phyloP scores from a whole-genome alignment of 495 filamentous ascomycete genomes.

The Tricharina praecox region DNA sequence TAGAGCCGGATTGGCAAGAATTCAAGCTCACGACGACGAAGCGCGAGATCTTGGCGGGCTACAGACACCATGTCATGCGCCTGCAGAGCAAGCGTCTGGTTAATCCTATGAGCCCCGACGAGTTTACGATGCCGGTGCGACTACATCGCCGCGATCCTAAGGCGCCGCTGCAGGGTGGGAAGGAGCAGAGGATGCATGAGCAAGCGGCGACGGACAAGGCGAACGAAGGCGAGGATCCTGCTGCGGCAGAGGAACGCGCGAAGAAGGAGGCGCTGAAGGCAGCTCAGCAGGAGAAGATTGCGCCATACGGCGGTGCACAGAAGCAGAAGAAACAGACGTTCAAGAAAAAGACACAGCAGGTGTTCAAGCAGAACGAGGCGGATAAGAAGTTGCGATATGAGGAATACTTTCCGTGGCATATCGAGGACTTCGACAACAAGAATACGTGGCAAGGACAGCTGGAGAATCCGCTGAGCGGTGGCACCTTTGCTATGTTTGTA shows the following conservation, averaged over 20 bases:
- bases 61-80: slow-evolving; percentile 73
- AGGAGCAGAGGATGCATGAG: slow-evolving; percentile 33
- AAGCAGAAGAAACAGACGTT: slow-evolving; percentile 46
- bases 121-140: slow-evolving; percentile 75
- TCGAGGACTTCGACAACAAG: slow-evolving; percentile 90
- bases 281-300: slow-evolving; percentile 72
- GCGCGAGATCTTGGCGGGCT: slow-evolving; percentile 54
- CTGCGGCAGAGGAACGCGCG: slow-evolving; percentile 44
- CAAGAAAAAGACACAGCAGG: slow-evolving; percentile 61
- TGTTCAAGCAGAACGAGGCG: slow-evolving; percentile 48
- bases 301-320: slow-evolving; percentile 44
- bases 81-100: slow-evolving; percentile 47
- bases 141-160: slow-evolving; percentile 82
- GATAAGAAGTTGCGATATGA: slow-evolving; percentile 83
- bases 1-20: slow-evolving; percentile 9
- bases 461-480: slow-evolving; percentile 64
- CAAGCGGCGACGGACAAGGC: slow-evolving; percentile 28
- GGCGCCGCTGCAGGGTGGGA: slow-evolving; percentile 39
- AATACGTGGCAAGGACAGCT: slow-evolving; percentile 86
- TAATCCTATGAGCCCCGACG: slow-evolving; percentile 55
- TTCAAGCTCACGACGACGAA: slow-evolving; percentile 55
- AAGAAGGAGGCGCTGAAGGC: slow-evolving; percentile 70
- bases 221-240: slow-evolving; percentile 20
- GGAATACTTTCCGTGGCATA: slow-evolving; percentile 85
- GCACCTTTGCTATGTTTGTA: slow-evolving; percentile 54